These are phyloP conservation scores for Amesomyces nigricolor DNA, from an alignment of 2,329 filamentous ascomycete species.

Conservation along the genomic window DNA sequence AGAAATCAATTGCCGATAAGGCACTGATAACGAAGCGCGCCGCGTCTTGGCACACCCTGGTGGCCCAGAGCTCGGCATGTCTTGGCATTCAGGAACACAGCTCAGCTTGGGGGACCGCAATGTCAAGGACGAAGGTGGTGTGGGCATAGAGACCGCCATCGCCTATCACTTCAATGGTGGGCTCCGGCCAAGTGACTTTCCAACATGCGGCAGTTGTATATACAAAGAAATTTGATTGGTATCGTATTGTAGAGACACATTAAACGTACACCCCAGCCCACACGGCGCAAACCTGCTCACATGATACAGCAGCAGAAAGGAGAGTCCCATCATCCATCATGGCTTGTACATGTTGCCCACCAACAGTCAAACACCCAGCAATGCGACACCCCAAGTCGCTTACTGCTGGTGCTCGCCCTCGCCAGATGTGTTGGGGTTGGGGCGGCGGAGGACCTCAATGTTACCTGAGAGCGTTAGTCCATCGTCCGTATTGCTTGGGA, in stretches of 20 bases:
- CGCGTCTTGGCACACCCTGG: background rate
- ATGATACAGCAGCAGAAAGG: slow-evolving; percentile 1
- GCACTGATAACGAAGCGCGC: background rate
- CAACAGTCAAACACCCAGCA: background rate
- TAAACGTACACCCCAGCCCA: background rate
- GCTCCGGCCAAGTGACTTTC: no score
- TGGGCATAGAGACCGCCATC: no score
- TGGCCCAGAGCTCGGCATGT: no score
- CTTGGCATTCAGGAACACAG: background rate
- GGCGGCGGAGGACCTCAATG: slow-evolving; percentile 42
- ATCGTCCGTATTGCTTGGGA: background rate
- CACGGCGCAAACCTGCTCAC: background rate
- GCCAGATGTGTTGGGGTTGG: slow-evolving; percentile 5
- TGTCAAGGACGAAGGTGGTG: no score
- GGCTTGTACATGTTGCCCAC: background rate
- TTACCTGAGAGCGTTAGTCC: slow-evolving; percentile 33
- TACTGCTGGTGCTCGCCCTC: slow-evolving; percentile 11
- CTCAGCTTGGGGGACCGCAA: no score
- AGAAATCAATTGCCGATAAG: slow-evolving; percentile 10
- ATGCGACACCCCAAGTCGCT: background rate
- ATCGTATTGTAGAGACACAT: background rate
- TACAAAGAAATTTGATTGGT: slow-evolving; percentile 5
- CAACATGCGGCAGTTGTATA: background rate
- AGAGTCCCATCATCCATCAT: background rate
- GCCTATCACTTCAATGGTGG: no score